These are phyloP conservation scores for Licmophora abbreviata DNA, from an alignment of 108 stramenopile species.

Conservation along the genomic window DNA sequence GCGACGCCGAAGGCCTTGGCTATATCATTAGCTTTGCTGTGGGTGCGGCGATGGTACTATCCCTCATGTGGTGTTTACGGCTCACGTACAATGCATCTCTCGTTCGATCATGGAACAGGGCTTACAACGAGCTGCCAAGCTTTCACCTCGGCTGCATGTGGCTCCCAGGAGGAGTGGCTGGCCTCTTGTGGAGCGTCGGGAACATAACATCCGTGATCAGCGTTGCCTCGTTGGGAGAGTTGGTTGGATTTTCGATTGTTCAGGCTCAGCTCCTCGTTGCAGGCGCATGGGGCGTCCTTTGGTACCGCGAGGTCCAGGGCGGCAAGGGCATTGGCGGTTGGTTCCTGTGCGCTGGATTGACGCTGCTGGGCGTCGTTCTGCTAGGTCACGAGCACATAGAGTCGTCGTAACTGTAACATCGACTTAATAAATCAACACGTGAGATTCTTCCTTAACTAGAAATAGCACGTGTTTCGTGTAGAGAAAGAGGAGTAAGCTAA, in stretches of 20 bases:
- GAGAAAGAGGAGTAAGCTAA: no score
- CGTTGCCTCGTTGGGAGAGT: conserved; percentile 66
- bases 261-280: conserved; percentile 34
- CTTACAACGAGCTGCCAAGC: conserved; percentile 29
- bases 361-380: conserved; percentile 55
- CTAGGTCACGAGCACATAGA: conserved; percentile 48
- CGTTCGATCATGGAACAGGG: conserved; percentile 2
- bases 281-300: conserved; percentile 78
- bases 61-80: conserved; percentile 30
- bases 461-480: no score
- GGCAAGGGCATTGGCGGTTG: conserved; percentile 36
- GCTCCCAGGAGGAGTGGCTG: conserved; percentile 38
- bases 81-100: conserved; percentile 11
- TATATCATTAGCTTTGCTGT: conserved; percentile 45
- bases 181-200: conserved; percentile 46
- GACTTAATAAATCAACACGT: no score
- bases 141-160: conserved; percentile 43
- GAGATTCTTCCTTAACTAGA: no score
- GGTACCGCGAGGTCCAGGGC: conserved; percentile 56
- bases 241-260: conserved; percentile 53
- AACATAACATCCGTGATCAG: conserved; percentile 67
- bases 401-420: no score
- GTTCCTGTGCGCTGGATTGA: conserved; percentile 56
- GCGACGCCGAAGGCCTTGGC: conserved; percentile 22
- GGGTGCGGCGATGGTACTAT: conserved; percentile 39